Evolutionary conservation across 352 stramenopile genomes (phyloP).

Genomic region (Saprolegnia diclina): DNA sequence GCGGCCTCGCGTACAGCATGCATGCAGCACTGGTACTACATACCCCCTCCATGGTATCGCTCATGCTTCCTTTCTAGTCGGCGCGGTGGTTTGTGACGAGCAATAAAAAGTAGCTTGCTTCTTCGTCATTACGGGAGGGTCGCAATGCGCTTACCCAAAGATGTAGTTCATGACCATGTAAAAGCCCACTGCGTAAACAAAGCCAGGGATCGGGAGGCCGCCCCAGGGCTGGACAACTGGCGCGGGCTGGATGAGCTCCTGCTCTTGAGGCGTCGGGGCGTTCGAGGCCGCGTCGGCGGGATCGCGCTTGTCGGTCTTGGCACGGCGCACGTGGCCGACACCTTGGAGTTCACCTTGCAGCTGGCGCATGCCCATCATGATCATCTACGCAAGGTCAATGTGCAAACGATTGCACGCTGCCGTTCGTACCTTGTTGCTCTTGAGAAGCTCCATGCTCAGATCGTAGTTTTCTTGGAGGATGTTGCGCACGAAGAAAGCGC

Average conservation of each 20-base stretch:
- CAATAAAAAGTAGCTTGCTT: neutral
- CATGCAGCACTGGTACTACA: neutral
- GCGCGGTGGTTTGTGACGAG: slow-evolving; percentile 16
- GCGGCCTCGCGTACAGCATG: neutral
- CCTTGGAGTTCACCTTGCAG: slow-evolving; percentile 61
- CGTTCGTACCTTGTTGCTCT: slow-evolving; percentile 63
- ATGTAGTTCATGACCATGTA: slow-evolving; percentile 72
- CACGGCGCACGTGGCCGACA: slow-evolving; percentile 38
- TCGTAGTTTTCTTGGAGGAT: slow-evolving; percentile 65
- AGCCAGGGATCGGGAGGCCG: slow-evolving; percentile 48
- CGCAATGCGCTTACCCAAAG: slow-evolving; percentile 32
- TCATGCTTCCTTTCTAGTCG: neutral
- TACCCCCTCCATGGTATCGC: neutral
- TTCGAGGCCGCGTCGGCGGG: slow-evolving; percentile 28
- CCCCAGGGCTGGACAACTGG: slow-evolving; percentile 46
- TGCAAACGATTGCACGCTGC: too few relatives aligned
- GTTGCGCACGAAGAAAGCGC: slow-evolving; percentile 83
- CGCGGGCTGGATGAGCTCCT: slow-evolving; percentile 37
- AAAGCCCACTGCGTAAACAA: slow-evolving; percentile 62
- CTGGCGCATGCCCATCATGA: slow-evolving; percentile 71
- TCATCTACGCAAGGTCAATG: slow-evolving; percentile 35
- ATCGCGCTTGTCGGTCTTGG: slow-evolving; percentile 48
- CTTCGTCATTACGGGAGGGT: too few relatives aligned
- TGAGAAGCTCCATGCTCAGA: slow-evolving; percentile 66
- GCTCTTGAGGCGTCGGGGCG: slow-evolving; percentile 35